phyloP scores from a whole-genome alignment of 208 protist species.

The Acanthamoeba lenticulata region DNA sequence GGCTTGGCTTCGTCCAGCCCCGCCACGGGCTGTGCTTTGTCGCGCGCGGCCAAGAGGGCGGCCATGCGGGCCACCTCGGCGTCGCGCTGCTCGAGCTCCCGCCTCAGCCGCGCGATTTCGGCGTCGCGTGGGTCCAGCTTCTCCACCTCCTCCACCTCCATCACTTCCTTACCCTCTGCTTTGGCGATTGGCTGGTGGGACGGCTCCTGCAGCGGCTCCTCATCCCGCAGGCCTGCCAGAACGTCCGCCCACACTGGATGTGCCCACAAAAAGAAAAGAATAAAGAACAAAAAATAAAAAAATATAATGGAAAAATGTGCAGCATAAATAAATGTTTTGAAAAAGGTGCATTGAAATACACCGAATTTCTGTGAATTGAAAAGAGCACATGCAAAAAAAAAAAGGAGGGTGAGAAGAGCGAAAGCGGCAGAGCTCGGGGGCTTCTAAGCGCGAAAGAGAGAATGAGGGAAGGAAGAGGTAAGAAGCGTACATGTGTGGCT shows the following conservation, averaged over 20 bases:
- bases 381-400: not conserved
- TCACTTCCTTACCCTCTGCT: not conserved
- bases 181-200: too few species aligned
- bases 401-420: not conserved
- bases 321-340: not conserved
- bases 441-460: too few species aligned
- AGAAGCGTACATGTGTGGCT: constrained; percentile 18
- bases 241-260: too few species aligned
- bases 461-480: not conserved
- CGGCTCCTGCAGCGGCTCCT: too few species aligned
- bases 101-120: not conserved
- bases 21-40: not conserved
- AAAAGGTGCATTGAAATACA: not conserved
- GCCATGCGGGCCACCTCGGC: not conserved
- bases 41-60: not conserved
- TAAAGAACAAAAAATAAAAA: not conserved
- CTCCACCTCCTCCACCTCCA: not conserved
- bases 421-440: too few species aligned
- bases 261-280: too few species aligned
- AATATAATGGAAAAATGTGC: not conserved
- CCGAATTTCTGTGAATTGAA: not conserved
- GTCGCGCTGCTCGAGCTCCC: not conserved
- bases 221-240: too few species aligned
- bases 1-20: too few species aligned
- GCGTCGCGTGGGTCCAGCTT: not conserved